These are phyloP conservation scores for Drechslera avenae DNA, from an alignment of 2,329 filamentous ascomycete genomes.

Conservation along the genomic window DNA sequence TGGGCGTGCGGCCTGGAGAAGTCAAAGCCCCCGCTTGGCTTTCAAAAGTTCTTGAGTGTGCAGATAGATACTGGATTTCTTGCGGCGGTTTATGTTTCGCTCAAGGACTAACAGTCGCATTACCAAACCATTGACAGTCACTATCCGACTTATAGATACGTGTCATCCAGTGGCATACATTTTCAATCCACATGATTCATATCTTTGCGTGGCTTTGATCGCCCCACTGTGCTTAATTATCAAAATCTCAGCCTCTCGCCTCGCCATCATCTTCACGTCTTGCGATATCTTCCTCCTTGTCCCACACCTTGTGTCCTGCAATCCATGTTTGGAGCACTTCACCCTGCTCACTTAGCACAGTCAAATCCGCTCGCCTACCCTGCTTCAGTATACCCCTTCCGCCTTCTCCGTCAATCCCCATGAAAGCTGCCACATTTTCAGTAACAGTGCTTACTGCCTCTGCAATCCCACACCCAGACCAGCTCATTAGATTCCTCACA, in stretches of 20 bases:
- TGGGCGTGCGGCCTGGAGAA: slow-evolving; percentile 5
- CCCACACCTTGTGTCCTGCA: slow-evolving; percentile 55
- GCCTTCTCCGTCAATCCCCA: slow-evolving; percentile 52
- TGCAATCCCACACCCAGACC: slow-evolving; percentile 54
- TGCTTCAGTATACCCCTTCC: slow-evolving; percentile 51
- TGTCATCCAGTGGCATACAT: too few relatives aligned
- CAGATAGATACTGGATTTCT: too few relatives aligned
- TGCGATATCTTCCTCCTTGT: slow-evolving; percentile 41
- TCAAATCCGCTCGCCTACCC: slow-evolving; percentile 57
- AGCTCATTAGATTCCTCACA: slow-evolving; percentile 55
- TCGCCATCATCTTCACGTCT: slow-evolving; percentile 39
- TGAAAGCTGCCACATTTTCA: slow-evolving; percentile 58
- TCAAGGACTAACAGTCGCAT: too few relatives aligned
- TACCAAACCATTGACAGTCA: too few relatives aligned
- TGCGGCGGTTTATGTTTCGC: too few relatives aligned
- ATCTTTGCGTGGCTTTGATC: too few relatives aligned
- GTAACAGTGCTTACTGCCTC: slow-evolving; percentile 57
- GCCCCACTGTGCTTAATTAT: background rate
- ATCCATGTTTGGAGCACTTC: slow-evolving; percentile 59
- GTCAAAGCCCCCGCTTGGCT: slow-evolving; percentile 4
- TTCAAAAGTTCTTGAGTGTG: too few relatives aligned
- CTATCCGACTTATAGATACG: too few relatives aligned
- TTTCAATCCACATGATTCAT: too few relatives aligned
- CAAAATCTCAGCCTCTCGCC: slow-evolving; percentile 17
- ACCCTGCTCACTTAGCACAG: slow-evolving; percentile 54